Evolutionary conservation across 148 eudicot genomes (phyloP), one percentile per base, ranked within the genome.

Genomic region (Vaccinium myrtillus): DNA sequence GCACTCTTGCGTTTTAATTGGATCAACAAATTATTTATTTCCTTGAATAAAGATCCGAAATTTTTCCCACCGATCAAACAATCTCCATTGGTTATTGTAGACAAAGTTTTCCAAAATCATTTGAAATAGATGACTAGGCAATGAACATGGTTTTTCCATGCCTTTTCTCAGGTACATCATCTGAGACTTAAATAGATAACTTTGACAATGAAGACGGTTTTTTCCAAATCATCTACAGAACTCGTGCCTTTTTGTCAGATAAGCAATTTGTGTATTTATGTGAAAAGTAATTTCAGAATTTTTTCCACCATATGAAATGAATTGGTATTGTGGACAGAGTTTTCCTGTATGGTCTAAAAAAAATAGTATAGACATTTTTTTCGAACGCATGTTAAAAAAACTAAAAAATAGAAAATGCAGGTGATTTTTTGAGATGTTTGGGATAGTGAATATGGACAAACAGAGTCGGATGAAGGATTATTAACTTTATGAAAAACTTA

Each of bases 401-500:
- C 27, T n/a, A 63, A 65, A 63, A 65, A 65, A 23, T 65, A 23
- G 30, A 65, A 59, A 23, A 65, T 65, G 71, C 14, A 65, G 71
- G 23, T 65, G 32, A 65, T 27, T 25, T 63, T 25, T 67, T 67
- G 36, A 25, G 30, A 67, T 27, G 73, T 27, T 4, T 12, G 16
- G 21, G n/a, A 19, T 19, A 6, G 23, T 19, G n/a, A 19, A 19
- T 59, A 59, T 19, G 8, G n/a, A 59, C 65, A 59, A 59, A 19
- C n/a, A 59, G 19, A 19, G 23, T 59, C 23, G 73, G 15, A 25
- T 25, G 36, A 14, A 11, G 73, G 73, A 67, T 12, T 11, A 6
- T 71, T 49, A 25, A 73, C 73, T 53, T 79, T 23, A 46, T 39
- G 55, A 23, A 46, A 67, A 73, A 73, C 86, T 79, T 85, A 63